phyloP scores from a whole-genome alignment of 2,329 filamentous ascomycete species.

The Fusarium sp. region DNA sequence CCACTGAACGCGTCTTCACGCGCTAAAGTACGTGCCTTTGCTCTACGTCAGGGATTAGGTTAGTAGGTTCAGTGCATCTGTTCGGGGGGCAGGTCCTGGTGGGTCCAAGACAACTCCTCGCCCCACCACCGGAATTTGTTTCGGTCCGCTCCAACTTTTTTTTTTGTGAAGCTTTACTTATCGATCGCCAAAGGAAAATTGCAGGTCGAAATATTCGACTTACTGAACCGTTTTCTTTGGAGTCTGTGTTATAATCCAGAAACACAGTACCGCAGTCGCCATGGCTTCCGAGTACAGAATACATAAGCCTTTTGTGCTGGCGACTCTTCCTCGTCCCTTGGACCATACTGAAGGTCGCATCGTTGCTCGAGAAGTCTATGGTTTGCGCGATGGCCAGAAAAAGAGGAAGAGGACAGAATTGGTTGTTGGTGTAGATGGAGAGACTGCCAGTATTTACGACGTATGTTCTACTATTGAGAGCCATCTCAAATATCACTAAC shows the following conservation, averaged over 20 bases:
- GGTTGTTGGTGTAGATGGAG: slow-evolving; percentile 72
- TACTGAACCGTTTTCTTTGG: slow-evolving; percentile 38
- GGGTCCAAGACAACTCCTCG: slow-evolving; percentile 25
- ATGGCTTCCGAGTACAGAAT: slow-evolving; percentile 72
- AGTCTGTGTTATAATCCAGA: slow-evolving; percentile 18
- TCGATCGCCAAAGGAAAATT: slow-evolving; percentile 32
- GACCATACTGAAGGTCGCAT: slow-evolving; percentile 64
- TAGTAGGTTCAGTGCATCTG: slow-evolving; percentile 16
- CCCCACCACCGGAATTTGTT: slow-evolving; percentile 53
- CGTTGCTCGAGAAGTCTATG: slow-evolving; percentile 70
- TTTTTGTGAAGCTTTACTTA: slow-evolving; percentile 50
- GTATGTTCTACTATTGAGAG: slow-evolving; percentile 53
- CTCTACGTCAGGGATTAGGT: slow-evolving; percentile 43
- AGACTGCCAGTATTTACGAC: slow-evolving; percentile 74
- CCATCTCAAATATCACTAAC: slow-evolving; percentile 7
- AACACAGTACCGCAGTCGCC: slow-evolving; percentile 26
- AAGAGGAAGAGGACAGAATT: slow-evolving; percentile 73
- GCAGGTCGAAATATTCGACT: slow-evolving; percentile 28
- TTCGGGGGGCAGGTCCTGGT: neutral
- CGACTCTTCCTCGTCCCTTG: slow-evolving; percentile 68
- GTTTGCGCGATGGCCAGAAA: slow-evolving; percentile 67
- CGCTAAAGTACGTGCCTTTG: slow-evolving; percentile 35
- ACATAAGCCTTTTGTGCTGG: slow-evolving; percentile 73
- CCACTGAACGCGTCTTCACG: slow-evolving; percentile 42
- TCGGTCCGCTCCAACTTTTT: slow-evolving; percentile 52